phyloP scores from a whole-genome alignment of 2,329 filamentous ascomycete species.

The Rugonectria rugulosa region DNA sequence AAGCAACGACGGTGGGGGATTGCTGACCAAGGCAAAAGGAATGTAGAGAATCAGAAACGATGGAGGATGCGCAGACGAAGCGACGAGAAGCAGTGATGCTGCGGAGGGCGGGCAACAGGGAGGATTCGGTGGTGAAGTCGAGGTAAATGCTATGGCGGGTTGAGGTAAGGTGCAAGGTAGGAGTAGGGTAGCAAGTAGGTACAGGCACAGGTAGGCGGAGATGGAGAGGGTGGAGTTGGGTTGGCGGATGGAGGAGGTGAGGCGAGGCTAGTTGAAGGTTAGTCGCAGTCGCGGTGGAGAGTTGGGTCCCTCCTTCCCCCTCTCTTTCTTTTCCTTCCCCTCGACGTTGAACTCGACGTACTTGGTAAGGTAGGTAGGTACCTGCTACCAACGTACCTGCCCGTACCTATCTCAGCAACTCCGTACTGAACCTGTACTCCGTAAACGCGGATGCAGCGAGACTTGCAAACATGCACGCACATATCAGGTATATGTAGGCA shows the following conservation, averaged over 20 bases:
- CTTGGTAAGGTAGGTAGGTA: neutral
- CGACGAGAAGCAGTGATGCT: conserved; percentile 26
- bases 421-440: too few species aligned
- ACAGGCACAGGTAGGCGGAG: conserved; percentile 11
- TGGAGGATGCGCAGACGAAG: conserved; percentile 22
- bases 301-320: conserved; percentile 10
- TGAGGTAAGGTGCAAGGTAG: neutral
- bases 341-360: too few species aligned
- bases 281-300: conserved; percentile 21
- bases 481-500: too few species aligned
- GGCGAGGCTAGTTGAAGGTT: conserved; percentile 21
- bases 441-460: too few species aligned
- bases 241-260: conserved; percentile 24
- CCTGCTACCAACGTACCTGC: too few species aligned
- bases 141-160: conserved; percentile 19
- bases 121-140: conserved; percentile 32
- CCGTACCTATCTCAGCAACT: too few species aligned
- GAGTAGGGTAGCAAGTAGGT: neutral
- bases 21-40: conserved; percentile 33
- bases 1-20: conserved; percentile 17
- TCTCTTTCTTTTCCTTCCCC: too few species aligned
- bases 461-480: too few species aligned
- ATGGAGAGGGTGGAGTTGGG: conserved; percentile 29
- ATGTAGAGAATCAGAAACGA: conserved; percentile 38
- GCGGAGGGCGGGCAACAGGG: conserved; percentile 33